Percentiles rank a stretch among this genome's conserved stretches.
These are phyloP conservation scores for Porphyrellus cyaneotinctus DNA, from an alignment of 768 basidiomycete species.

Conservation along the genomic window DNA sequence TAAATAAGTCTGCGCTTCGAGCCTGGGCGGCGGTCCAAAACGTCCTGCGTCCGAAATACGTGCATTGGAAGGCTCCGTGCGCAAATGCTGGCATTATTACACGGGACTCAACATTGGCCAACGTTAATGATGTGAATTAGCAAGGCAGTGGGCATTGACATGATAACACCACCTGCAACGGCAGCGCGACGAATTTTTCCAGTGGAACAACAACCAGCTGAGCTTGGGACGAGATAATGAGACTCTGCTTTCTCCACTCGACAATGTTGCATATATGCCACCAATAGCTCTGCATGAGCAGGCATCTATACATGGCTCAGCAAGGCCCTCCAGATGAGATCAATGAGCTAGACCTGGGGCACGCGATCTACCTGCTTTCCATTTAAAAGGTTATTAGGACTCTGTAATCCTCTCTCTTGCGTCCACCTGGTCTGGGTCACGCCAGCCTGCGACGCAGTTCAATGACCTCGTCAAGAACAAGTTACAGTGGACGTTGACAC, in stretches of 20 bases:
- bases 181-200: conserved; percentile 56
- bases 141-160: conserved; percentile 16
- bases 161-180: conserved; percentile 43
- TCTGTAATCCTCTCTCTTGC: conserved; percentile 96
- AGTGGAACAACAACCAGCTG: conserved; percentile 52
- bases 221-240: conserved; percentile 59
- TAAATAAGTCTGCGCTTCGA: too few species aligned
- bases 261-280: conserved; percentile 43
- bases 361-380: conserved; percentile 75
- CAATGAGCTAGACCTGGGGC: conserved; percentile 30
- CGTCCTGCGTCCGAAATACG: too few species aligned
- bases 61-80: conserved; percentile 51
- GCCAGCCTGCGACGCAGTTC: conserved; percentile 89
- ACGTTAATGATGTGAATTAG: not conserved
- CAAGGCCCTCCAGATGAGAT: conserved; percentile 33
- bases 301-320: conserved; percentile 54
- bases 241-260: conserved; percentile 1
- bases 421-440: conserved; percentile 84
- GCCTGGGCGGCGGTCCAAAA: too few species aligned
- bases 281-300: conserved; percentile 39
- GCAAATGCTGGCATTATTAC: conserved; percentile 54
- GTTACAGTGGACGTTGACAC: too few species aligned
- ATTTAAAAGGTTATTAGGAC: conserved; percentile 84
- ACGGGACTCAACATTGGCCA: conserved; percentile 31
- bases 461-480: conserved; percentile 75